Evolutionary conservation across 768 basidiomycete species (phyloP).

Genomic region (Pisolithus tinctorius): DNA sequence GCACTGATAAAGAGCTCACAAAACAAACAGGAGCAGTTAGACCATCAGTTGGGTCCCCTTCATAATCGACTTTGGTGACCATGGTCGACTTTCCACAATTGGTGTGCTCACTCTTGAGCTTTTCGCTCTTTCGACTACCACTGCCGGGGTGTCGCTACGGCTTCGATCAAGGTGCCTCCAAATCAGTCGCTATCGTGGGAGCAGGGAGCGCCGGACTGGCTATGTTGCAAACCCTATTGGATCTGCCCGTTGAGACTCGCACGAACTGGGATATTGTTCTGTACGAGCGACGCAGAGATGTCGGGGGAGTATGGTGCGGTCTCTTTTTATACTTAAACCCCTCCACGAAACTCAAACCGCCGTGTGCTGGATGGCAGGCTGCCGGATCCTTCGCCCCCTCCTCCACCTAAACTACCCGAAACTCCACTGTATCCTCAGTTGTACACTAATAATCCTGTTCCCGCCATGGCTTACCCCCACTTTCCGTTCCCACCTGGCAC

Average conservation of each 20-base stretch:
- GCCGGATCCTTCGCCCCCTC: constrained; percentile 24
- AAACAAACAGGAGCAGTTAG: no score
- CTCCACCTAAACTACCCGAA: constrained; percentile 44
- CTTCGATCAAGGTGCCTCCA: constrained; percentile 12
- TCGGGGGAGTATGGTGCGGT: constrained; percentile 53
- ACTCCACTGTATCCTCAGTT: constrained; percentile 50
- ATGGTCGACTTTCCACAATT: not conserved
- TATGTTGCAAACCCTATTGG: constrained; percentile 42
- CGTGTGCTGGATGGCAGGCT: constrained; percentile 19
- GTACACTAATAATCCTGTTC: constrained; percentile 49
- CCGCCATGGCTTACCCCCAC: constrained; percentile 51
- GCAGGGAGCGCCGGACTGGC: constrained; percentile 52
- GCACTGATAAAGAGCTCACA: no score
- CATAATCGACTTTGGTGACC: not conserved
- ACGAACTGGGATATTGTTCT: constrained; percentile 41
- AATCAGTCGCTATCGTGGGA: constrained; percentile 52
- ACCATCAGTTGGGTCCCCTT: no score
- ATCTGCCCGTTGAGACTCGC: constrained; percentile 35
- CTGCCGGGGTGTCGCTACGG: not conserved
- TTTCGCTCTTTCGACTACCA: not conserved
- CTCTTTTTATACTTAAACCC: not conserved
- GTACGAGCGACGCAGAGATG: constrained; percentile 44
- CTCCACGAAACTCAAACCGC: not conserved
- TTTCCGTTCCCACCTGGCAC: constrained; percentile 47
- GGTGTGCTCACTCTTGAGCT: not conserved